A percentile compares a stretch with the other conserved stretches of the same genome.
These are phyloP conservation scores for Myriosclerotinia curreyana DNA, from an alignment of 2,329 filamentous ascomycete genomes.

Conservation along the genomic window DNA sequence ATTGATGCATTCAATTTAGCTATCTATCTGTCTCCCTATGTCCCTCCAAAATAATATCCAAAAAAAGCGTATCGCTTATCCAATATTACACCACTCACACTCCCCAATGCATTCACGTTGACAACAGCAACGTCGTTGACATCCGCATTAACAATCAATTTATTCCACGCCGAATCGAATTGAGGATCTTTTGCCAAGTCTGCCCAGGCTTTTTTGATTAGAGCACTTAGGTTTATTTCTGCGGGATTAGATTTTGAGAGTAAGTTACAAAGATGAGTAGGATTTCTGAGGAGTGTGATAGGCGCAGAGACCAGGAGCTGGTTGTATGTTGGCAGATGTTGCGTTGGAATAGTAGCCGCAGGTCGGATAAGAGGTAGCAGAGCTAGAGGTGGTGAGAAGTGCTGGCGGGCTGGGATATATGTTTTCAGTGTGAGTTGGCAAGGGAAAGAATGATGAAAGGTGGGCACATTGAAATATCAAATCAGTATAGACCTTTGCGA, in stretches of 20 bases:
- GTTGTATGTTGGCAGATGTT: constrained; percentile 19
- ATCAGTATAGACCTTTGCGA: constrained; percentile 13
- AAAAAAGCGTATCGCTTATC: constrained; percentile 4
- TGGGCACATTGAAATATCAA: constrained; percentile 12
- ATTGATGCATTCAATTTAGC: background rate
- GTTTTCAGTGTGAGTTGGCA: background rate
- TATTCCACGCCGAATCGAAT: background rate
- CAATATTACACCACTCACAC: background rate
- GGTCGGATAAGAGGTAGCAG: constrained; percentile 10
- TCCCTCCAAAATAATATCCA: no score
- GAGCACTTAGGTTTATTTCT: background rate
- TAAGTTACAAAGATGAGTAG: constrained; percentile 11
- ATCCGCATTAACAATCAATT: background rate
- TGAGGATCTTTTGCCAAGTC: constrained; percentile 17
- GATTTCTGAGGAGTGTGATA: constrained; percentile 23
- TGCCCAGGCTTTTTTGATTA: constrained; percentile 15
- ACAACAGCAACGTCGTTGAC: constrained; percentile 3
- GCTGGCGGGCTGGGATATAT: background rate
- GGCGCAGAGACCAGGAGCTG: constrained; percentile 6
- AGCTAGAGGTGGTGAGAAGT: constrained; percentile 9
- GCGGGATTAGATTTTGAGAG: background rate
- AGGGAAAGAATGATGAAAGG: background rate
- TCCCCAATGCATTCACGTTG: background rate
- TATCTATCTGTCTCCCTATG: background rate
- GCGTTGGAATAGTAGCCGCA: constrained; percentile 22